Evolutionary conservation across 192 early-diverging fungal species (phyloP), one percentile per base, ranked within the genome.

Genomic region (Dissophora ornata): DNA sequence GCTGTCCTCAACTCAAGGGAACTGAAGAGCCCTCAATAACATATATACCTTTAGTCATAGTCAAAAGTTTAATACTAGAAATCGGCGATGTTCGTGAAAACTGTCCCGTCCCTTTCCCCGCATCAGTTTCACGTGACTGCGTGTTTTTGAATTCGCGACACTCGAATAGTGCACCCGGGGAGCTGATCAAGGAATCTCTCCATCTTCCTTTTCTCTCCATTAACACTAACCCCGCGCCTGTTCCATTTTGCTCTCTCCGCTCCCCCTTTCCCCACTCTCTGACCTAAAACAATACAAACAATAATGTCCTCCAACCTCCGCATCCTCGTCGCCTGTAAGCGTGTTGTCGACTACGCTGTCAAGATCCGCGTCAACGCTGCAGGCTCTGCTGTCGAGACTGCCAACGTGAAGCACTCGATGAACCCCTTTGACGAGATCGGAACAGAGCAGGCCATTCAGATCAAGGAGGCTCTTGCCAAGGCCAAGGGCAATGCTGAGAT

Each of bases 341-440:
- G 97, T 45, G 97, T 99, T 25, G 88, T 99, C 64, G 97, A 99
- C 86, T 99, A 94, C 78, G 94, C 96, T 29, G 96, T 98, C 88
- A 99, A 99, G 86, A 92, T 98, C 82, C 94, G 96, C 55, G 96
- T 99, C 33, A 93, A 93, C 77, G 87, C 90, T 54, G 89, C 91
- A 25, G 92, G 93, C 70, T 87, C 89, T 6, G 92, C 87, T 63
- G 95, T 99, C 73, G 97, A 98, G 81, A 94, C 93, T 24, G 85
- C 85, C 38, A 94, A 92, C 74, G 90, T 97, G 61, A 97, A 97
- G 88, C 97, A 99, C 88, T 93, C 92, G 68, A 95, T 99, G 92
- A 99, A 99, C 83, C 97, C 97, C 41, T 99, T 99, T 82, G 96
- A 98, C 80, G 97, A 99, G 77, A 99, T 99, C 79, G 97, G 96